Evolutionary conservation across 371 early-diverging fungal genomes (phyloP), one percentile per base, ranked within the genome.

Genomic region (Zopfochytrium polystomum): DNA sequence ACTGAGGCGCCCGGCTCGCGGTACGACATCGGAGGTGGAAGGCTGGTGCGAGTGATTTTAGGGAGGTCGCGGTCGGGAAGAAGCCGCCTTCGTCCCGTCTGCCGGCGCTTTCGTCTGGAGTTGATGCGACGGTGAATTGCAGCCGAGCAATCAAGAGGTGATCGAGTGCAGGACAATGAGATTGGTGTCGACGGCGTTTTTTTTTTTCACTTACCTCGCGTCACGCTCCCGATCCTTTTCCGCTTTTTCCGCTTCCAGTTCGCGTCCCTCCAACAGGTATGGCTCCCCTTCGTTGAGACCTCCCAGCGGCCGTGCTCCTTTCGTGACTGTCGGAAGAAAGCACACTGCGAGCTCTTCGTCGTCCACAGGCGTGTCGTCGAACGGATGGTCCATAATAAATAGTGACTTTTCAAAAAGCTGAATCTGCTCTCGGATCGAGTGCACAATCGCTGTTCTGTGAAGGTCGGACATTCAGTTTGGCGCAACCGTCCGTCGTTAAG

Each of bases 401-500:
- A 95, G 71, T 2, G 92, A 87, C 66, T 92, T 92, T 35, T 83
- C 80, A 66, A 85, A 88, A 2, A 82, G 81, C 61, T 91, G 87
- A 7, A 92, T 80, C 77, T 96, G 97, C 67, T 96, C 97, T n/a
- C 95, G 84, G 25, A 95, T 92, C 0, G 90, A 82, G 62, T 95
- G 95, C 0, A 94, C 90, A 50, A 94, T 90, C 0, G 94, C 91
- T 0, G 95, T 90, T 68, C 80, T 85, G 42, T 50, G 61, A 45
- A 66, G 29, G 46, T 47, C 59, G 31, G 52, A 9, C 25, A 31
- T 38, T 7, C 52, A 26, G 9, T 27, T 58, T 51, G 9, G 27
- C 50, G n/a, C n/a, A n/a, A n/a, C 22, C 43, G 26, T 4, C 3
- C 3, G 20, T 42, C 23, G 3, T n/a, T n/a, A n/a, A n/a, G n/a